phyloP scores from a whole-genome alignment of 1,284 basidiomycete genomes.

The Fistulinella staudtii region DNA sequence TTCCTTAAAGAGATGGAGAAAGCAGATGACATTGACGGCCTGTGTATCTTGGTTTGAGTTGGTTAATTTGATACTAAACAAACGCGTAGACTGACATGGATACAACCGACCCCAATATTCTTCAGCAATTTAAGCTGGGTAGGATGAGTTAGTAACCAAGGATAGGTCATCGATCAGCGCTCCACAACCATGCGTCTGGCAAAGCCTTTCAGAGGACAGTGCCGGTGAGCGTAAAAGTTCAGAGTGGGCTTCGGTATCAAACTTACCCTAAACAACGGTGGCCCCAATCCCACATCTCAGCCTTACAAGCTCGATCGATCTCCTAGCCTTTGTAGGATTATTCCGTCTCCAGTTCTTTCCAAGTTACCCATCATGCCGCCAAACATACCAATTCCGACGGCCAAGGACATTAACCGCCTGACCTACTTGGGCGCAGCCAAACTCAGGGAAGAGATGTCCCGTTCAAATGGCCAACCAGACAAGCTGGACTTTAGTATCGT shows the following conservation, averaged over 20 bases:
- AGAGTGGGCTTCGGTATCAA: too few species aligned
- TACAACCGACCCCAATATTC: conserved; percentile 21
- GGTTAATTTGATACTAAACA: neutral
- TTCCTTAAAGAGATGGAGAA: conserved; percentile 55
- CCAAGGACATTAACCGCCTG: conserved; percentile 25
- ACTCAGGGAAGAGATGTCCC: conserved; percentile 26
- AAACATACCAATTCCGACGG: conserved; percentile 21
- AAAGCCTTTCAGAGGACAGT: too few species aligned
- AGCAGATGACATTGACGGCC: conserved; percentile 50
- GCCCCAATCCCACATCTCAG: too few species aligned
- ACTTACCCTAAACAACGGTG: too few species aligned
- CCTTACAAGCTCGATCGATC: too few species aligned
- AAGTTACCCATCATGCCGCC: conserved; percentile 21
- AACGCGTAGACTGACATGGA: conserved; percentile 19
- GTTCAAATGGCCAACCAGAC: conserved; percentile 27
- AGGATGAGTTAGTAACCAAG: conserved; percentile 12
- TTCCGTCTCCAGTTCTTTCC: neutral
- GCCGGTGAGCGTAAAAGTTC: too few species aligned
- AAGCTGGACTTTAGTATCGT: conserved; percentile 28
- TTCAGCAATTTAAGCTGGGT: conserved; percentile 16
- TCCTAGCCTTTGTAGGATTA: too few species aligned
- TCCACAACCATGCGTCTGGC: too few species aligned
- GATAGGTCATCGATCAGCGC: conserved; percentile 14
- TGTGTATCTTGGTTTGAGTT: conserved; percentile 21
- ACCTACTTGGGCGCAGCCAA: conserved; percentile 29